phyloP scores from a whole-genome alignment of 345 rosid species.

The Populus alba region DNA sequence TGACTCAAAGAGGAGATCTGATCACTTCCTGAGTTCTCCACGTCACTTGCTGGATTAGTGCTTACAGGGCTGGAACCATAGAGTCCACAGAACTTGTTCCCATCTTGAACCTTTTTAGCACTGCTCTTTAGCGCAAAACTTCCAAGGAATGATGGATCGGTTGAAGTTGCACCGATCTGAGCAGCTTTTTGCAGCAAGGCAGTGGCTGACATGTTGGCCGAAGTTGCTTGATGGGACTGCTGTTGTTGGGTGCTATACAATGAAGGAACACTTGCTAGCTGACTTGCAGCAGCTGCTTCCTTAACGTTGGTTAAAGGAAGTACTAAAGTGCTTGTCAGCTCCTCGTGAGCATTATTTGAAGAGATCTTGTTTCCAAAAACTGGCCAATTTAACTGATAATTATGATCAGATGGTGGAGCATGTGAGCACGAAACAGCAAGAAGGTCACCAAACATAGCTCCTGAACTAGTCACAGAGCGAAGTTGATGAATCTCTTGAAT shows the following conservation, averaged over 20 bases:
- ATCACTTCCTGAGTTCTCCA: background rate
- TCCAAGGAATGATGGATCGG: slow-evolving; percentile 53
- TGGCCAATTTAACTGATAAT: slow-evolving; percentile 41
- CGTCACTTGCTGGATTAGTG: slow-evolving; percentile 23
- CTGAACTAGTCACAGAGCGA: slow-evolving; percentile 26
- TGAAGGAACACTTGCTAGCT: slow-evolving; percentile 65
- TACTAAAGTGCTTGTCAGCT: slow-evolving; percentile 28
- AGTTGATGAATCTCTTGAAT: slow-evolving; percentile 41
- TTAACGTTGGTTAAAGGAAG: slow-evolving; percentile 32
- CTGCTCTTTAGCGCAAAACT: slow-evolving; percentile 44
- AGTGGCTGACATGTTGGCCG: slow-evolving; percentile 81
- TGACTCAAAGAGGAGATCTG: slow-evolving; percentile 17
- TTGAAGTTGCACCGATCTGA: slow-evolving; percentile 66
- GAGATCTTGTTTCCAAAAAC: slow-evolving; percentile 43
- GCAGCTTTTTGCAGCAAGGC: slow-evolving; percentile 95
- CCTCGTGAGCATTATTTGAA: slow-evolving; percentile 19
- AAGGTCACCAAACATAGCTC: slow-evolving; percentile 25
- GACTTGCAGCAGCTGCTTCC: slow-evolving; percentile 24
- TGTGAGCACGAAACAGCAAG: slow-evolving; percentile 24
- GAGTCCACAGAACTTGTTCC: slow-evolving; percentile 50
- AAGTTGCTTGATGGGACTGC: slow-evolving; percentile 29
- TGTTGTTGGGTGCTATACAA: slow-evolving; percentile 57
- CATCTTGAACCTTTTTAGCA: slow-evolving; percentile 32
- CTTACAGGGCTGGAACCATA: slow-evolving; percentile 34
- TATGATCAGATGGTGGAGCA: slow-evolving; percentile 28